Percentiles rank a stretch among this genome's conserved stretches.
Evolutionary conservation across 106 monocot genomes (phyloP).

Genomic region (Allium fistulosum): DNA sequence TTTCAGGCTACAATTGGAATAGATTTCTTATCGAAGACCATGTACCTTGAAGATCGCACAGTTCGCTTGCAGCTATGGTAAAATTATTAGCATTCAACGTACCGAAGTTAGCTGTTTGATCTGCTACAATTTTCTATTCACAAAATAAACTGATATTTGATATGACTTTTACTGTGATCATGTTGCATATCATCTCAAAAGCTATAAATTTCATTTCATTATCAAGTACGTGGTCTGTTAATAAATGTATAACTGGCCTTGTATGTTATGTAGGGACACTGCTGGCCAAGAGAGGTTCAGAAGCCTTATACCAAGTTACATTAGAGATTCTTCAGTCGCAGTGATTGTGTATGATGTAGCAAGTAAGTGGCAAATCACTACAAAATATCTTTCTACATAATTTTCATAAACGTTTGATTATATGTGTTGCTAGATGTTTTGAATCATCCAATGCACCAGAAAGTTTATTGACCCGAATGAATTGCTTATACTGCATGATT

Average conservation of each 20-base stretch:
- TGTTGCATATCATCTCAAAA: no score
- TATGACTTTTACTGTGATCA: no score
- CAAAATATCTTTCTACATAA: background rate
- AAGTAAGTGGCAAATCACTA: slow-evolving; percentile 3
- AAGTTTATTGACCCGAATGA: no score
- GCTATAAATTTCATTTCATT: no score
- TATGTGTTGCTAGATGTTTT: background rate
- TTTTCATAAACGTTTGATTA: background rate
- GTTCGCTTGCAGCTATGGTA: background rate
- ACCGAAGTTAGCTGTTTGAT: no score
- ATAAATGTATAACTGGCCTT: no score
- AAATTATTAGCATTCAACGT: no score
- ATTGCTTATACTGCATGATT: no score
- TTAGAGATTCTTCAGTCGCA: slow-evolving; percentile 25
- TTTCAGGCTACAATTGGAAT: background rate
- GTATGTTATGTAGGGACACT: slow-evolving; percentile 14
- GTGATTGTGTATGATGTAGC: slow-evolving; percentile 28
- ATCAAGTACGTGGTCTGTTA: background rate
- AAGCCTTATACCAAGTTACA: slow-evolving; percentile 25
- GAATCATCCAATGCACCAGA: no score
- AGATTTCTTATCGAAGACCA: background rate
- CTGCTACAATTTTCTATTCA: no score
- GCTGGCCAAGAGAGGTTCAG: slow-evolving; percentile 24
- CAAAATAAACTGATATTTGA: no score
- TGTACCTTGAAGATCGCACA: slow-evolving; percentile 1